Evolutionary conservation across 768 basidiomycete genomes (phyloP).

Genomic region (Auriscalpium microsporum): DNA sequence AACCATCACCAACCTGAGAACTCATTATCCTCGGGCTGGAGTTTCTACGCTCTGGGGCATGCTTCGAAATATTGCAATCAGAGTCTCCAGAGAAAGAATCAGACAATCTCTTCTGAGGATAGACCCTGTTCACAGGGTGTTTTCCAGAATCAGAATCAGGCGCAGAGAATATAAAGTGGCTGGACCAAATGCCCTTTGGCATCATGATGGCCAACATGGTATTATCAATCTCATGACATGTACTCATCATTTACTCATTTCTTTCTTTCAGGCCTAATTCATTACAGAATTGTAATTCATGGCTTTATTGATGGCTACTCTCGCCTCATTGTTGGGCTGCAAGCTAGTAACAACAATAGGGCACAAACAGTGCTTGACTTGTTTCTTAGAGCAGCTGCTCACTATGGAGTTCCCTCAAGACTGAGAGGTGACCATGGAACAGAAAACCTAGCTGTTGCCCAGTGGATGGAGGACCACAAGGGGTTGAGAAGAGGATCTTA

Average conservation of each 20-base stretch:
- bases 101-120: background rate
- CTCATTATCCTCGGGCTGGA: background rate
- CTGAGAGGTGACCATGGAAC: constrained; percentile 15
- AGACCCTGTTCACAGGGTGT: background rate
- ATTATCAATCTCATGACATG: background rate
- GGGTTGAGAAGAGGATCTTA: constrained; percentile 13
- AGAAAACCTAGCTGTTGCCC: constrained; percentile 14
- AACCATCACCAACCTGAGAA: background rate
- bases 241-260: background rate
- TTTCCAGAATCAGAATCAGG: background rate
- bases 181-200: constrained; percentile 30
- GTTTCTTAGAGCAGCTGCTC: constrained; percentile 17
- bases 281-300: constrained; percentile 24
- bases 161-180: constrained; percentile 24
- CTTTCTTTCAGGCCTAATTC: constrained; percentile 16
- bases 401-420: constrained; percentile 24
- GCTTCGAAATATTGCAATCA: background rate
- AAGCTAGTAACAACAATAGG: constrained; percentile 21
- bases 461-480: constrained; percentile 18
- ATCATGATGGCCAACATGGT: constrained; percentile 33
- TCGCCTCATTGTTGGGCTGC: constrained; percentile 16
- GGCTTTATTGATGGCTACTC: constrained; percentile 22
- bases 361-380: constrained; percentile 7
- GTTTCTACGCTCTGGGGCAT: background rate
- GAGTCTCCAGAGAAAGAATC: background rate